Evolutionary conservation across 202 grass and related monocot genomes (phyloP), one percentile per base, ranked within the genome.

Genomic region (Digitaria exilis): DNA sequence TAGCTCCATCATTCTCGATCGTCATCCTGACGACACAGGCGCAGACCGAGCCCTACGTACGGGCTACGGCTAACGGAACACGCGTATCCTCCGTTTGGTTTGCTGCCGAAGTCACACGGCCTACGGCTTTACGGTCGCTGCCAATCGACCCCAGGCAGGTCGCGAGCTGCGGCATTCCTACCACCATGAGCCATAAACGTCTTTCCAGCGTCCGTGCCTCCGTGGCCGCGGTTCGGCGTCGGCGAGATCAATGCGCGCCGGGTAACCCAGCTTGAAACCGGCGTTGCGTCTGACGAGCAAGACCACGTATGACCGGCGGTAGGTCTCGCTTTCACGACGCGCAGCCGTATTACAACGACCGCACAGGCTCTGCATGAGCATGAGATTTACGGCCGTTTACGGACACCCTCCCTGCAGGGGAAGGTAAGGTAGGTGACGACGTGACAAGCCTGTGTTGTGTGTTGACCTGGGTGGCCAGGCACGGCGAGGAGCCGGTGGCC

Each of bases 391-490:
- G n/a, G 37, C 19, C 12, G 32, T 39, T 49, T 44, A 30, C 19
- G 3, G 51, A 6, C 7, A 3, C 42, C 30, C n/a, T 48, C 19
- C 19, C 10, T 69, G 39, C 15, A 71, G 55, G 55, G 78, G n/a
- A 71, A 78, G 64, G 62, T 78, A 21, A 59, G 68, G 18, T 61
- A n/a, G 52, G 41, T 15, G 41, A 41, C 2, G 3, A 65, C 18
- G 35, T 35, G 77, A 59, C 17, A 26, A n/a, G 57, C 6, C n/a
- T 7, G 1, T 58, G n/a, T n/a, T n/a, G n/a, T n/a, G n/a, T n/a
- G 60, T 75, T 68, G 77, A 86, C 77, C 14, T 56, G 4, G 2
- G 68, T 29, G 76, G 50, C 45, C 11, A 39, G 75, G n/a, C 75
- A 71, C n/a, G 18, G 82, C 60, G 29, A 32, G 29, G 1, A 15